Percentiles rank a stretch among this genome's conserved stretches.
Conservation (phyloP, 768 basidiomycete genomes). For the Podaxis mareebaensis region DNA sequence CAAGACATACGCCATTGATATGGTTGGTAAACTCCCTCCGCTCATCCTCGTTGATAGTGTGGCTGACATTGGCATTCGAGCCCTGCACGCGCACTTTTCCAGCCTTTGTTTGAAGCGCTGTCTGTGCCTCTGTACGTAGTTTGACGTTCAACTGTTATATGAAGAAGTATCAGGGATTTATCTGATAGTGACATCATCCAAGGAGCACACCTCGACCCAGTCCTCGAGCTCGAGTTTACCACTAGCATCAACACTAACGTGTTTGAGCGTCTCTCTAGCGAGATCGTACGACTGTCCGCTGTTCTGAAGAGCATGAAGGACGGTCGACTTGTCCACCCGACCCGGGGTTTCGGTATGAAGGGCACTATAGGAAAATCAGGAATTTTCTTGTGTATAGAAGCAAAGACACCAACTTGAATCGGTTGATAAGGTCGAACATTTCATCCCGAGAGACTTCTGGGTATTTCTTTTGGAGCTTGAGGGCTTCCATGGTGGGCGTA, state of each 20-base stretch:
- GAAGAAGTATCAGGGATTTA: conserved; percentile 14
- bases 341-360: conserved; percentile 81
- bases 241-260: conserved; percentile 90
- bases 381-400: conserved; percentile 11
- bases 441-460: conserved; percentile 91
- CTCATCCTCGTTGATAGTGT: conserved; percentile 98
- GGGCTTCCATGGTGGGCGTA: conserved; percentile 63
- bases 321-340: conserved; percentile 78
- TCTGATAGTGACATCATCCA: conserved; percentile 23
- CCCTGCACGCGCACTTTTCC: conserved; percentile 95
- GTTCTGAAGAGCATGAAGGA: conserved; percentile 75
- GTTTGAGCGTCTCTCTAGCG: conserved; percentile 87
- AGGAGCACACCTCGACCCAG: conserved; percentile 86
- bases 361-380: conserved; percentile 41
- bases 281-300: conserved; percentile 90
- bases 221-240: conserved; percentile 97
- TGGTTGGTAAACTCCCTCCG: conserved; percentile 96
- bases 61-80: conserved; percentile 92
- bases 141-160: conserved; percentile 73
- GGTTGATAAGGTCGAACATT: conserved; percentile 91
- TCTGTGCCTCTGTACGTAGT: conserved; percentile 54
- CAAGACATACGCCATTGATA: conserved; percentile 79
- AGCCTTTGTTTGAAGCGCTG: conserved; percentile 58
- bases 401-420: conserved; percentile 81
- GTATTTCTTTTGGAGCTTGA: conserved; percentile 89